Base-by-base conservation (phyloP, 768 basidiomycete genomes). In the Xerocomellus dryophilus region DNA sequence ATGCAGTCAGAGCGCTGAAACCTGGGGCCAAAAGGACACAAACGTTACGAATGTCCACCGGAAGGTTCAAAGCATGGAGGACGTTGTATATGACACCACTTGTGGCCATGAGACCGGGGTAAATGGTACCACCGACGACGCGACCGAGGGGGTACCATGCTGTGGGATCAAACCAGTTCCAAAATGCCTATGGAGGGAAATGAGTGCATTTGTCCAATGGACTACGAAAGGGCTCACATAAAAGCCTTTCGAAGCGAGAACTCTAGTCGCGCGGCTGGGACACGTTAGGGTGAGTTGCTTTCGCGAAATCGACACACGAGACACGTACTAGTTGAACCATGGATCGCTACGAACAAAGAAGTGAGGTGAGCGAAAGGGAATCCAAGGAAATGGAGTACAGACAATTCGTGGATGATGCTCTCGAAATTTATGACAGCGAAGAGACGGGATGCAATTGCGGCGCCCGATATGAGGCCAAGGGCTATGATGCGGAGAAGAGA, bases 111-210 rank as follows among this genome's bases (percentile, higher is more conserved):
- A 98, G 76, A 57, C 97, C 97, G 17, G 97, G 97, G 68, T 98
- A 99, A 64, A 99, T 90, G 14, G 97, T 99, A 47, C 96, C 96
- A 48, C 97, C 97, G 41, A 98, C 97, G 46, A 97, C 94, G 64
- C 97, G 93, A 42, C 97, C 97, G 0, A 99, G 84, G 11, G 97
- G 97, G 65, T 99, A 98, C 97, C 97, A 99, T 61, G 96, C 96
- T 4, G 96, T 97, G 20, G 95, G 95, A 73, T 99, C 97, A 69
- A 99, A 99, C 97, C 97, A 99, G 68, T 99, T 99, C 97, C 97
- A 99, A 75, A 99, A 98, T 85, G 90, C 96, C 93, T 97, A 58
- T 7, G 8, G 15, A 50, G 6, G 32, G n/a, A 41, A 49, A 41
- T 61, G 40, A 62, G 50, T 25, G 43, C 57, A 10, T 5, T 20